Base-by-base conservation (phyloP, 495 filamentous ascomycete species). In the Ramalina peruviana region DNA sequence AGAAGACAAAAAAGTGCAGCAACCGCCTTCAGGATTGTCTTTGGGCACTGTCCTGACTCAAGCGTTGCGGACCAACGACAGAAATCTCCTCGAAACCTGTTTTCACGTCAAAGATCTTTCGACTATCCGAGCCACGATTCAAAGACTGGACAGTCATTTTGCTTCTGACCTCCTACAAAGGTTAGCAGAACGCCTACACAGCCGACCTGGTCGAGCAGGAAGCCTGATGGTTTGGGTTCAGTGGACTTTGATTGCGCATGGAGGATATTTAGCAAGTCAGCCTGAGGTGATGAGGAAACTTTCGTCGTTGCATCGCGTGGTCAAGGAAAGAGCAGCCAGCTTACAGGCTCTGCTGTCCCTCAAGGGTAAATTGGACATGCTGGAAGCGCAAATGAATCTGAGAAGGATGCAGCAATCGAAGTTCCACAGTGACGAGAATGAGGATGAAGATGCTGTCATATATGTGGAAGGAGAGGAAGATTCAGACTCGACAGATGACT, bases 201-300 rank as follows among this genome's bases (percentile, higher is more conserved):
- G 83, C 52, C 76, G 86, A 19, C 92, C 92, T 5, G 92, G 89
- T 21, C 79, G 92, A 46, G 88, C 92, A 15, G 86, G 87, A 26
- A 83, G 78, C 54, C 77, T 98, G n/a, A 89, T 95, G 71, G 76
- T 83, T 15, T 98, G 92, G 92, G 82, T 96, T 40, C 87, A 96
- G 65, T 94, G 88, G 86, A 90, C 86, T 1, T 73, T 95, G n/a
- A 78, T 96, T 17, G 83, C 88, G 7, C 92, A 98, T 64, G 92
- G 92, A 54, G 92, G 92, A 53, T 88, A 88, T 46, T 69, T 98
- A 36, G 86, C 88, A 21, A 80, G 80, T 11, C 84, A 93, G 58
- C 80, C 84, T 0, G 80, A 88, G 37, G 65, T 92, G 15, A 75
- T 92, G 56, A 79, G 81, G 58, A 78, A 82, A 55, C 73, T 98